Percentiles rank a stretch among this genome's conserved stretches.
Conservation (phyloP, 306 rosid genomes). For the Pyrus pyrifolia region DNA sequence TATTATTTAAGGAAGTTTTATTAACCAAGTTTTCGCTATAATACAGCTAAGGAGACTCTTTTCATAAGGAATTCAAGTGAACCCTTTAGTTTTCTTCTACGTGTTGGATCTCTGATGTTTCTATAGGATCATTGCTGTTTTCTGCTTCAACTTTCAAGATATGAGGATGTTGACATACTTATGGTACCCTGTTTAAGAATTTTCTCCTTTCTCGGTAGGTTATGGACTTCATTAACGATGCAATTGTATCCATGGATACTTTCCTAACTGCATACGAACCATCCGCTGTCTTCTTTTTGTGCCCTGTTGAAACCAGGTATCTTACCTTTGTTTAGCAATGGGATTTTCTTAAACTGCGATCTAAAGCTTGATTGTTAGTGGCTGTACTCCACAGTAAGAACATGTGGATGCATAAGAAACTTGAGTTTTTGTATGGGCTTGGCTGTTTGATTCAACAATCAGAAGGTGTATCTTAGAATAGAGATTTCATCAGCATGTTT, state of each 20-base stretch:
- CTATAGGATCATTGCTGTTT: not conserved
- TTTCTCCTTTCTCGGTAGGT: conserved; percentile 45
- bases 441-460: not conserved
- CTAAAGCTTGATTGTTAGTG: not conserved
- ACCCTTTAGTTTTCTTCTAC: not conserved
- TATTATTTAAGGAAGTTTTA: not conserved
- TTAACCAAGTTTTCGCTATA: not conserved
- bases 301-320: conserved; percentile 78
- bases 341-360: not conserved
- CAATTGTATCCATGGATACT: conserved; percentile 73
- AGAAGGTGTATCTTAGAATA: not conserved
- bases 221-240: conserved; percentile 91
- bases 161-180: not conserved
- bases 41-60: not conserved
- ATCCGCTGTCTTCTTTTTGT: conserved; percentile 69
- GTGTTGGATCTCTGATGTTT: not conserved
- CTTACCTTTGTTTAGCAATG: conserved; percentile 17
- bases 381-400: not conserved
- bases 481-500: not conserved
- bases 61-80: not conserved
- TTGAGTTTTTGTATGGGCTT: not conserved
- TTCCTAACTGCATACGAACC: conserved; percentile 56
- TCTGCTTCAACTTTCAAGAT: not conserved
- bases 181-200: not conserved
- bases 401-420: not conserved